These are phyloP conservation scores for Cenchrus purpureus DNA, from an alignment of 176 grass and related monocot species.

Conservation along the genomic window DNA sequence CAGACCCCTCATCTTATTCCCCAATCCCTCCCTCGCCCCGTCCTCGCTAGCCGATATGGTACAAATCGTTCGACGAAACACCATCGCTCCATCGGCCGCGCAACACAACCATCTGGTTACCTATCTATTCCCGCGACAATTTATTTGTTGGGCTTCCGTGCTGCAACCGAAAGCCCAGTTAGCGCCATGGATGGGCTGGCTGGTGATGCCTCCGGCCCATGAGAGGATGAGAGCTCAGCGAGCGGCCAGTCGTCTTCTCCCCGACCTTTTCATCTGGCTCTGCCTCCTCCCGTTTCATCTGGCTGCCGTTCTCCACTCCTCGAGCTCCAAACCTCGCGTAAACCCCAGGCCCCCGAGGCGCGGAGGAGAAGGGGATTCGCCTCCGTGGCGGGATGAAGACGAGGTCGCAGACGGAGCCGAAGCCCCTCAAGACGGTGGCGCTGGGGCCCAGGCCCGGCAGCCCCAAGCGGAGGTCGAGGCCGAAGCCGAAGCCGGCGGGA, in stretches of 20 bases:
- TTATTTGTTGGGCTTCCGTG: background rate
- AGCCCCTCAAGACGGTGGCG: constrained; percentile 56
- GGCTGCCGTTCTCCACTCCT: background rate
- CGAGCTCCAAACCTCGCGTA: constrained; percentile 1
- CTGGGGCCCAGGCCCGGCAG: constrained; percentile 28
- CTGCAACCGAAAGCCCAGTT: background rate
- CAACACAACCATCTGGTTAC: too few species aligned
- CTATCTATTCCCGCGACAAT: too few species aligned
- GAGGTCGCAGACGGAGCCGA: constrained; percentile 60
- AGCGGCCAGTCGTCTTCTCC: background rate
- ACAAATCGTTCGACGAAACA: background rate
- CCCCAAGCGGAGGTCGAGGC: constrained; percentile 42
- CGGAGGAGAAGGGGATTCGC: background rate
- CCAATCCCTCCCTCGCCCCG: background rate
- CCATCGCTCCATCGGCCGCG: background rate
- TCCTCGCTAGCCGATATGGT: background rate
- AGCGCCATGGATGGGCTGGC: too few species aligned
- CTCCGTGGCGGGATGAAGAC: constrained; percentile 67
- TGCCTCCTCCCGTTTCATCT: background rate
- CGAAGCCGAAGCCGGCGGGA: constrained; percentile 41
- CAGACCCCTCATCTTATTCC: background rate
- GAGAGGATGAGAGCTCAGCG: background rate
- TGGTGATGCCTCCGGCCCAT: background rate
- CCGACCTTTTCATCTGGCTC: background rate
- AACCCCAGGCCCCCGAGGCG: background rate